These are phyloP conservation scores for Didymosphaeria variabile DNA, from an alignment of 2,329 filamentous ascomycete genomes.

Conservation along the genomic window DNA sequence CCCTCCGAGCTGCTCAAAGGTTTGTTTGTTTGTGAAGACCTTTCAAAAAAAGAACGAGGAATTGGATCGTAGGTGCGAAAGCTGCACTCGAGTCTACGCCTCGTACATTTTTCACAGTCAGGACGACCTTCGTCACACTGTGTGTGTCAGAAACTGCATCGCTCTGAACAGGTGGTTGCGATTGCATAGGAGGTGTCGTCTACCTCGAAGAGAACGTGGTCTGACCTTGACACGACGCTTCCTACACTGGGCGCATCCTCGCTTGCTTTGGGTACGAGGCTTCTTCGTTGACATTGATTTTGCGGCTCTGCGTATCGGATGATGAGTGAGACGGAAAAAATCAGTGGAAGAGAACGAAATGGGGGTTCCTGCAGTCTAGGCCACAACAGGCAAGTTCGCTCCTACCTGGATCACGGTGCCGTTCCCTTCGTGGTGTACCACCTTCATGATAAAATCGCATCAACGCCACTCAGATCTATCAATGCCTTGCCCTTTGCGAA, in stretches of 20 bases:
- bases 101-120: conserved; percentile 28
- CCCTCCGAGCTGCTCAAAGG: conserved; percentile 16
- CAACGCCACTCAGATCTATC: background rate
- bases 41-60: conserved; percentile 11
- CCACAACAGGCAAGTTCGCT: conserved; percentile 3
- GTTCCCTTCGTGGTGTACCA: background rate
- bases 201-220: background rate
- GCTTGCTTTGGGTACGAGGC: conserved; percentile 25
- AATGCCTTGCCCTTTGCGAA: background rate
- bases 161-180: background rate
- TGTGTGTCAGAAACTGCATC: background rate
- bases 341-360: background rate
- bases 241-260: conserved; percentile 29
- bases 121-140: conserved; percentile 36
- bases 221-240: conserved; percentile 29
- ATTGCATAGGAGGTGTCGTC: background rate
- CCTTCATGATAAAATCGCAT: background rate
- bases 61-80: conserved; percentile 25
- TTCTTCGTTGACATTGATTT: conserved; percentile 20
- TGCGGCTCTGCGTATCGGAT: background rate
- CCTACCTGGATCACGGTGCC: background rate
- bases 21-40: conserved; percentile 8
- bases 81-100: conserved; percentile 29
- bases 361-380: conserved; percentile 5
- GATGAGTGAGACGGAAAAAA: conserved; percentile 5